These are phyloP conservation scores for Blastocystis sp. DNA, from an alignment of 352 stramenopile genomes.

Conservation along the genomic window DNA sequence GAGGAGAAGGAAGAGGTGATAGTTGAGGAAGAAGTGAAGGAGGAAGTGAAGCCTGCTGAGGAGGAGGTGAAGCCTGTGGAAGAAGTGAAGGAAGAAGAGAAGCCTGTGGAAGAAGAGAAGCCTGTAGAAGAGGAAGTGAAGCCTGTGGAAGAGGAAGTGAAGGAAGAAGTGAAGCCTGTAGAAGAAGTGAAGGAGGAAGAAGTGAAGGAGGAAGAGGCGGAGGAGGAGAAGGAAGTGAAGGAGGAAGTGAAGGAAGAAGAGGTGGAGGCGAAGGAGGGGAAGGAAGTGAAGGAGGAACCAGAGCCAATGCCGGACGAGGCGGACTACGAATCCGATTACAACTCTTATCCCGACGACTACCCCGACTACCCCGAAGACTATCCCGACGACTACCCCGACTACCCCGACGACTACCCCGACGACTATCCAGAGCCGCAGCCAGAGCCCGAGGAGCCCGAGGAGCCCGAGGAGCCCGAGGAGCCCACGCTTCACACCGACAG, in stretches of 20 bases:
- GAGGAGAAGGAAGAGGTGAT: neutral
- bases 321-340: conserved; percentile 31
- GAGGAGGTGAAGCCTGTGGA: neutral
- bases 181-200: neutral
- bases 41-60: neutral
- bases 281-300: conserved; percentile 19
- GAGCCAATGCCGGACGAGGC: conserved; percentile 14
- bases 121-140: neutral
- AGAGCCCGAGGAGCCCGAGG: neutral
- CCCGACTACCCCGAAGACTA: neutral
- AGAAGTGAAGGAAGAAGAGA: conserved; percentile 20
- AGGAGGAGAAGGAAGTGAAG: too few relatives aligned
- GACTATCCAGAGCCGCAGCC: neutral
- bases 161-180: neutral
- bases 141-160: too few relatives aligned
- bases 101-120: neutral
- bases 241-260: conserved; percentile 24
- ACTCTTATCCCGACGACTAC: conserved; percentile 3
- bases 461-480: neutral
- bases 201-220: too few relatives aligned
- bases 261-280: neutral
- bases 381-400: neutral
- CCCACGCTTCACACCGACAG: neutral
- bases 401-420: conserved; percentile 32
- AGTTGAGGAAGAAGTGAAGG: too few relatives aligned